A percentile compares a stretch with the other conserved stretches of the same genome.
Evolutionary conservation across 352 stramenopile genomes (phyloP).

Genomic region (Phytophthora quininea): DNA sequence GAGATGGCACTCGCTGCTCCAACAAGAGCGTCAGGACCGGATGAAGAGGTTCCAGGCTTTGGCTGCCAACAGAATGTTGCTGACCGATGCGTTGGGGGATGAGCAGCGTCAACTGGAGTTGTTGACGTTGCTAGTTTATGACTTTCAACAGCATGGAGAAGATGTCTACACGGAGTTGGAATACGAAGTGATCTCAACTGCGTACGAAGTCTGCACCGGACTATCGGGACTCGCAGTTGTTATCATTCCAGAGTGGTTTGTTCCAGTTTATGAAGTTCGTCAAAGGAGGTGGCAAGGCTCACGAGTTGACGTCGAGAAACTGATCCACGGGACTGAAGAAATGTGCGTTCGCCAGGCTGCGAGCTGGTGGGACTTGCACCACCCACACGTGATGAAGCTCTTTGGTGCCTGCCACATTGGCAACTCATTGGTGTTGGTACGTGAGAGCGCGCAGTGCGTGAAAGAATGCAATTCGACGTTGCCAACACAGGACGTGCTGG

Average conservation of each 20-base stretch:
- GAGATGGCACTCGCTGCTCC: conserved; percentile 28
- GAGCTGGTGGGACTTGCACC: conserved; percentile 35
- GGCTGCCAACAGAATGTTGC: conserved; percentile 10
- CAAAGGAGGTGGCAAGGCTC: conserved; percentile 29
- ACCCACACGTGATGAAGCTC: conserved; percentile 42
- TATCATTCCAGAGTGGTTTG: conserved; percentile 37
- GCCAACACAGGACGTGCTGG: conserved; percentile 21
- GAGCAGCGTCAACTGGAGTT: conserved; percentile 34
- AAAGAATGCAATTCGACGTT: conserved; percentile 11
- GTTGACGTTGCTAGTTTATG: conserved; percentile 34
- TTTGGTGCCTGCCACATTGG: conserved; percentile 46
- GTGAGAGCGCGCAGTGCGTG: conserved; percentile 28
- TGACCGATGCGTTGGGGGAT: conserved; percentile 24
- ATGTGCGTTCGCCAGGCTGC: conserved; percentile 33
- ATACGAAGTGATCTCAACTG: conserved; percentile 20
- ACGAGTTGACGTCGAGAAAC: conserved; percentile 25
- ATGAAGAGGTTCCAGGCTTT: conserved; percentile 25
- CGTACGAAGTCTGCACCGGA: conserved; percentile 23
- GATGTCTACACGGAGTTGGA: conserved; percentile 31
- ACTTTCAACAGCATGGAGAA: conserved; percentile 27
- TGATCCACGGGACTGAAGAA: conserved; percentile 25
- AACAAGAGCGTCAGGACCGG: conserved; percentile 31
- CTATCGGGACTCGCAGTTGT: conserved; percentile 23
- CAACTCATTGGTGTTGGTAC: conserved; percentile 26
- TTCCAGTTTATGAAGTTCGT: conserved; percentile 26